phyloP scores from a whole-genome alignment of 2,329 filamentous ascomycete genomes.

The Aspergillus fijiensis region DNA sequence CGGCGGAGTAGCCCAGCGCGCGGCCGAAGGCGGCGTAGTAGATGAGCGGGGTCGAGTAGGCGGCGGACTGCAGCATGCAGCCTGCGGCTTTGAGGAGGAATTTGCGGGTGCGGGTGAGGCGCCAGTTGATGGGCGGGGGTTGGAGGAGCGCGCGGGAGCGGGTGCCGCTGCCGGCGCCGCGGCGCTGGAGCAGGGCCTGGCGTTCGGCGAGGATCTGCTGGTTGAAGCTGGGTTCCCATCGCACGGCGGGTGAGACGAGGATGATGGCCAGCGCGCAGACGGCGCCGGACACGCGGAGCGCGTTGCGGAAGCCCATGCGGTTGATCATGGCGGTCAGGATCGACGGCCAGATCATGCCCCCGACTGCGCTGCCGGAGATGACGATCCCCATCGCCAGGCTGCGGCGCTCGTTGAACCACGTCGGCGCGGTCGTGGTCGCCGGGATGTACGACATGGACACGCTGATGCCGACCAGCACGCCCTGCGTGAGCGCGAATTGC shows the following conservation, averaged over 20 bases:
- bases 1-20: background rate
- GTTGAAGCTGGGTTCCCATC: constrained; percentile 33
- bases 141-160: background rate
- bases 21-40: background rate
- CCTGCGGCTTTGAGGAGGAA: background rate
- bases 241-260: constrained; percentile 24
- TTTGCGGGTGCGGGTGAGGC: background rate
- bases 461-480: background rate
- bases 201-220: background rate
- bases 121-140: background rate
- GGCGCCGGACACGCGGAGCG: constrained; percentile 29
- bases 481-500: background rate
- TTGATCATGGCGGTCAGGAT: background rate
- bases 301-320: background rate
- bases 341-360: constrained; percentile 32
- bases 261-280: constrained; percentile 33
- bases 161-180: background rate
- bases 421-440: background rate
- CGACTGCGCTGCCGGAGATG: constrained; percentile 41
- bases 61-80: background rate
- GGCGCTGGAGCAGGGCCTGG: background rate
- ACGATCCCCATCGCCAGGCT: background rate
- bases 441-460: background rate
- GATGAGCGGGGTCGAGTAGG: background rate
- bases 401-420: background rate